Evolutionary conservation across 202 grass and related monocot genomes (phyloP).

Genomic region (Musa balbisiana): DNA sequence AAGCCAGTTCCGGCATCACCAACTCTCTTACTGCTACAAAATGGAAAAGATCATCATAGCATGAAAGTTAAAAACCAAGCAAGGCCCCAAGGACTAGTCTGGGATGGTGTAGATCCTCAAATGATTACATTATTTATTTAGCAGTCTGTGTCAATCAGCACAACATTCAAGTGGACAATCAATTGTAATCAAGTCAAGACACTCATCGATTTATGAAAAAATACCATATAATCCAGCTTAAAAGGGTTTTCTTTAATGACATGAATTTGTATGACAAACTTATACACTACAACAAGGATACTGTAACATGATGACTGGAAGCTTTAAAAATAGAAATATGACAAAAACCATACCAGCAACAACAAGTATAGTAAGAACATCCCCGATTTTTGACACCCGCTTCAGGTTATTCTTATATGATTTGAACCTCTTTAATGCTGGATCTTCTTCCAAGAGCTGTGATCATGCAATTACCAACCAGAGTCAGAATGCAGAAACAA

Average conservation of each 20-base stretch:
- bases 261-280: background rate
- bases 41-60: too few relatives aligned
- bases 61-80: too few relatives aligned
- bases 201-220: too few relatives aligned
- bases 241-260: background rate
- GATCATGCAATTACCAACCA: background rate
- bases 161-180: too few relatives aligned
- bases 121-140: too few relatives aligned
- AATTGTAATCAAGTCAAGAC: too few relatives aligned
- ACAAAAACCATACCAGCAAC: constrained; percentile 42
- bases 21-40: too few relatives aligned
- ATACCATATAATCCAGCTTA: background rate
- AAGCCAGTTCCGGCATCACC: too few relatives aligned
- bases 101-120: too few relatives aligned
- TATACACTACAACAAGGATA: background rate
- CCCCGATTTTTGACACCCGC: constrained; percentile 57
- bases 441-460: constrained; percentile 87
- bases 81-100: too few relatives aligned
- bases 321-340: background rate
- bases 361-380: constrained; percentile 43
- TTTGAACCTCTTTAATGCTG: constrained; percentile 82
- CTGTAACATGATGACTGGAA: background rate
- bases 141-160: too few relatives aligned
- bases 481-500: constrained; percentile 13
- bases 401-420: constrained; percentile 79